phyloP scores from a whole-genome alignment of 169 alveolate species.

The Cryptosporidium parvum region DNA sequence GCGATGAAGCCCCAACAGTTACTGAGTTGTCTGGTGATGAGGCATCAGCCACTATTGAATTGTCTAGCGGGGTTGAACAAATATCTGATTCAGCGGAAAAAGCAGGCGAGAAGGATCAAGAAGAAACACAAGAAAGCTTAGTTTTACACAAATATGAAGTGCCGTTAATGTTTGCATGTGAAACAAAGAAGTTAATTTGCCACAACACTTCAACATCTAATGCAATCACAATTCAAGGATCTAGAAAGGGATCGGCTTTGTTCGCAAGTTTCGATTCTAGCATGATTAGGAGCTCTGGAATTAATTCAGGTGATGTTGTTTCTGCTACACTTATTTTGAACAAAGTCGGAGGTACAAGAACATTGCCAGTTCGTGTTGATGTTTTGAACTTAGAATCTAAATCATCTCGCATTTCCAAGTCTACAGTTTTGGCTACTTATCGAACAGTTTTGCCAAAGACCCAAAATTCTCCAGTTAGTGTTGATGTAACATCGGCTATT shows the following conservation, averaged over 20 bases:
- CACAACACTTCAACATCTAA: constrained; percentile 33
- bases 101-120: not conserved
- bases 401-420: constrained; percentile 50
- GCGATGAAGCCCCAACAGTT: not conserved
- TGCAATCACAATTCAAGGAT: constrained; percentile 64
- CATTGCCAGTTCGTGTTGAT: constrained; percentile 60
- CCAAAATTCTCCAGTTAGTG: constrained; percentile 31
- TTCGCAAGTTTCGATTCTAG: constrained; percentile 51
- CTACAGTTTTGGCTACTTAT: constrained; percentile 44
- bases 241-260: constrained; percentile 54
- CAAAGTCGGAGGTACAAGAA: constrained; percentile 63
- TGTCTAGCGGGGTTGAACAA: not conserved
- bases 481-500: constrained; percentile 33
- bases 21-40: not conserved
- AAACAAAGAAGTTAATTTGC: constrained; percentile 52
- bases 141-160: constrained; percentile 6
- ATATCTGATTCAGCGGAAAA: not conserved
- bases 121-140: constrained; percentile 22
- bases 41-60: not conserved
- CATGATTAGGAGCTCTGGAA: not conserved
- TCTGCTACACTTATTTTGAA: constrained; percentile 13
- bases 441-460: constrained; percentile 43
- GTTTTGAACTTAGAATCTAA: constrained; percentile 17
- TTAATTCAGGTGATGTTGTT: constrained; percentile 29
- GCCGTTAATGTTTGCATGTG: constrained; percentile 34